Base-by-base conservation (phyloP, 2,329 filamentous ascomycete genomes). In the Xylariales sp. region DNA sequence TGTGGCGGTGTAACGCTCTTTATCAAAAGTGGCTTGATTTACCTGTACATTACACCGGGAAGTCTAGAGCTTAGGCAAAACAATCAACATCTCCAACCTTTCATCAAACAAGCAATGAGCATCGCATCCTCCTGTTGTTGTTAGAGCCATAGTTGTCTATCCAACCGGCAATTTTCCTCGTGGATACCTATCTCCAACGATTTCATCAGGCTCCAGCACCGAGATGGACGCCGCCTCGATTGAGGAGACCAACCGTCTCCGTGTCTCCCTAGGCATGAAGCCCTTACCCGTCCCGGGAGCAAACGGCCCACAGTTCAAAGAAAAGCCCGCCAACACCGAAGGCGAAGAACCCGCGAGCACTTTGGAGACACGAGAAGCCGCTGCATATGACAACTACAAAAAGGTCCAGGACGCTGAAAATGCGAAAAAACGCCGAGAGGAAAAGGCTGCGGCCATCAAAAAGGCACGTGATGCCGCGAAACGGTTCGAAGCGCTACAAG, bases 221-320 rank as follows among this genome's bases (percentile, higher is more conserved):
- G 5, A 73, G 53, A 89, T 89, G 83, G 88, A 90, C 79, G 84
- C 89, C 74, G 88, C 93, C 52, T 91, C 92, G 34, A 94, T 98
- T 77, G 93, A 97, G 81, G 94, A 97, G 85, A 93, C 93, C 72
- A 98, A 98, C 83, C 92, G 94, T 78, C 91, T 97, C 76, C 93
- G 95, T 75, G 86, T 91, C 75, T 93, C 93, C 57, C 89, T 97
- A 83, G 95, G 95, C 77, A 89, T 97, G 84, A 93, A 95, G 78
- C 94, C 94, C 32, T 83, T 98, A 76, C 93, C 94, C 30, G 92
- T 97, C 10, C 92, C 94, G 32, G 93, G 93, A 72, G 86, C 85
- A 66, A 80, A 81, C 52, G 78, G 78, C 53, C 75, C 76, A 65
- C 78, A 75, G 64, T 80, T 78, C 77, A 78, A 76, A 68, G 80